A percentile compares a stretch with the other conserved stretches of the same genome.
Conservation (phyloP, 2,329 filamentous ascomycete species). For the Aureobasidium sp. region DNA sequence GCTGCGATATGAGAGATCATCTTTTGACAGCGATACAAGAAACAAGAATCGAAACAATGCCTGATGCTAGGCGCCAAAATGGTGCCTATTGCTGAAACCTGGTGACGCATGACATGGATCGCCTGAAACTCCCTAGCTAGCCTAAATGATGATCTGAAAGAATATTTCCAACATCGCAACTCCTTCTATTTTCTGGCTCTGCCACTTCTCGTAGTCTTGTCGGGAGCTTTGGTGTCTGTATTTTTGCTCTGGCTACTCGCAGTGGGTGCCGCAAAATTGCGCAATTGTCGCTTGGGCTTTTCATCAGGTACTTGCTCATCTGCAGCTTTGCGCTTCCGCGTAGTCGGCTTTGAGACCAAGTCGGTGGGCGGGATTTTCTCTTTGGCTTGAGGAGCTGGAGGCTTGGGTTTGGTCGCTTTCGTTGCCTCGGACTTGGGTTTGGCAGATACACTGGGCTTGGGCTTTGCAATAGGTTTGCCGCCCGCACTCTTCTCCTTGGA, state of each 20-base stretch:
- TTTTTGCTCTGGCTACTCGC: conserved; percentile 37
- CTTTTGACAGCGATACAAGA: conserved; percentile 1
- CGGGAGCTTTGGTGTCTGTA: conserved; percentile 13
- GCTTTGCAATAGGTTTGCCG: not conserved
- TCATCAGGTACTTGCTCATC: conserved; percentile 26
- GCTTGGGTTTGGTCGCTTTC: not conserved
- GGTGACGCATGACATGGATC: not conserved
- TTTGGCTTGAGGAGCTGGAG: not conserved
- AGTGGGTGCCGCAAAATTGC: conserved; percentile 40
- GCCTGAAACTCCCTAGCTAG: conserved; percentile 4
- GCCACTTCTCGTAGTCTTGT: conserved; percentile 19
- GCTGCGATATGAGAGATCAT: not conserved
- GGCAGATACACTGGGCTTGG: not conserved
- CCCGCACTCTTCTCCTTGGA: not conserved
- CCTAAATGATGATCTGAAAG: not conserved
- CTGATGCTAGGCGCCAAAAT: not conserved
- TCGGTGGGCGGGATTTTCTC: not conserved
- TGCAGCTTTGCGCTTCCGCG: conserved; percentile 36
- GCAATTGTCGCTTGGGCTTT: conserved; percentile 35
- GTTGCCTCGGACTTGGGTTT: not conserved
- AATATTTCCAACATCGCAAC: not conserved
- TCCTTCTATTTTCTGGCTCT: conserved; percentile 12
- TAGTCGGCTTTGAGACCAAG: conserved; percentile 2
- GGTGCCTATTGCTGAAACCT: conserved; percentile 14
- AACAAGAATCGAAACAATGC: not conserved